These are phyloP conservation scores for Mortierella sp. DNA, from an alignment of 371 early-diverging fungal species.

Conservation along the genomic window DNA sequence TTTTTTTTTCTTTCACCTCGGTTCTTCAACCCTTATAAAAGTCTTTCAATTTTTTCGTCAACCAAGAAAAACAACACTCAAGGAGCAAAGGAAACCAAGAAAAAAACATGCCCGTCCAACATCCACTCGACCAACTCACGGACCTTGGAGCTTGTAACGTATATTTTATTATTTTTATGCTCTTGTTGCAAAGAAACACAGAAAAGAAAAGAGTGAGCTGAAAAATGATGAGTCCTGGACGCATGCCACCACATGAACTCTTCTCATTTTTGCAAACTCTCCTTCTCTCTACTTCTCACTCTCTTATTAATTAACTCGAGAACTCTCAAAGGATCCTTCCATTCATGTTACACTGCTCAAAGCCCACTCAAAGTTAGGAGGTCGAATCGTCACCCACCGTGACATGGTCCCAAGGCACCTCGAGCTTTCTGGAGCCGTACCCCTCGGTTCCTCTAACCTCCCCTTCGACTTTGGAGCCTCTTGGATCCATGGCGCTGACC, in stretches of 20 bases:
- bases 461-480: conserved; percentile 52
- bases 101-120: no score
- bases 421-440: conserved; percentile 19
- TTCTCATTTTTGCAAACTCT: background rate
- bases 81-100: no score
- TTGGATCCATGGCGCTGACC: conserved; percentile 52
- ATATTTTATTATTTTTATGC: background rate
- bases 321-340: conserved; percentile 28
- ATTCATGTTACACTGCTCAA: conserved; percentile 45
- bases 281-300: background rate
- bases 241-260: no score
- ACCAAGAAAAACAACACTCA: no score
- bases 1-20: no score
- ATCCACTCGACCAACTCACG: conserved; percentile 1
- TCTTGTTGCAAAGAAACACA: no score
- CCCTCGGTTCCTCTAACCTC: conserved; percentile 16
- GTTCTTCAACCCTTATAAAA: no score
- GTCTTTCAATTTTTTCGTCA: no score
- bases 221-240: no score
- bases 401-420: conserved; percentile 15
- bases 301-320: conserved; percentile 23
- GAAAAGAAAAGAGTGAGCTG: no score
- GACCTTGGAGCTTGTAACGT: conserved; percentile 42
- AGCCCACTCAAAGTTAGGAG: conserved; percentile 42
- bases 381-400: conserved; percentile 39